A percentile compares a stretch with the other conserved stretches of the same genome.
Conservation (phyloP, 2,329 filamentous ascomycete genomes). For the Aspergillus sp. region DNA sequence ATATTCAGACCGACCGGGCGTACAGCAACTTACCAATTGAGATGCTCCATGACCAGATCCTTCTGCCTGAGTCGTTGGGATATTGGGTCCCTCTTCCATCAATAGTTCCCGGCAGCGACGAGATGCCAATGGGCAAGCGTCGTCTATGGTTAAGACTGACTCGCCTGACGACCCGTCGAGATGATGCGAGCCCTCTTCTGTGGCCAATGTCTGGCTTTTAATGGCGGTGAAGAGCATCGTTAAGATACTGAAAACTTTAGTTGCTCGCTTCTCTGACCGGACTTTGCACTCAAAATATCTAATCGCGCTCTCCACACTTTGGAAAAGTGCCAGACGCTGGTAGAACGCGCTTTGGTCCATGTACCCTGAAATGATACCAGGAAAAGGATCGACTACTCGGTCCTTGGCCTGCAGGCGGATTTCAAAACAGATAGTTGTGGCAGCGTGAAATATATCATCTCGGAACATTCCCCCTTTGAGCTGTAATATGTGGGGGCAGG, state of each 20-base stretch:
- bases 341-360: not conserved
- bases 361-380: not conserved
- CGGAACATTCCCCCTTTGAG: conserved; percentile 1
- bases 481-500: not conserved
- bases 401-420: not conserved
- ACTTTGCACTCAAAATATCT: conserved; percentile 1
- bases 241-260: not conserved
- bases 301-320: conserved; percentile 1
- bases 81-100: not conserved
- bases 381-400: not conserved
- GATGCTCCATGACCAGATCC: no score
- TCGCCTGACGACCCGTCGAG: not conserved
- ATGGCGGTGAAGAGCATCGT: not conserved
- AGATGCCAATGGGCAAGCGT: not conserved
- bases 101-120: conserved; percentile 2
- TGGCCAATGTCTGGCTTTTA: not conserved
- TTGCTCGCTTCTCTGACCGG: not conserved
- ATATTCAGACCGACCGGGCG: not conserved
- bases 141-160: not conserved
- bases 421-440: conserved; percentile 1
- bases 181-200: not conserved
- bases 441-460: conserved; percentile 2
- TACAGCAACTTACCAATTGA: not conserved
- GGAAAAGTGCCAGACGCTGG: not conserved
- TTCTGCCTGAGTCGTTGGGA: not conserved